These are phyloP conservation scores for Mucor saturninus DNA, from an alignment of 371 early-diverging fungal genomes.

Conservation along the genomic window DNA sequence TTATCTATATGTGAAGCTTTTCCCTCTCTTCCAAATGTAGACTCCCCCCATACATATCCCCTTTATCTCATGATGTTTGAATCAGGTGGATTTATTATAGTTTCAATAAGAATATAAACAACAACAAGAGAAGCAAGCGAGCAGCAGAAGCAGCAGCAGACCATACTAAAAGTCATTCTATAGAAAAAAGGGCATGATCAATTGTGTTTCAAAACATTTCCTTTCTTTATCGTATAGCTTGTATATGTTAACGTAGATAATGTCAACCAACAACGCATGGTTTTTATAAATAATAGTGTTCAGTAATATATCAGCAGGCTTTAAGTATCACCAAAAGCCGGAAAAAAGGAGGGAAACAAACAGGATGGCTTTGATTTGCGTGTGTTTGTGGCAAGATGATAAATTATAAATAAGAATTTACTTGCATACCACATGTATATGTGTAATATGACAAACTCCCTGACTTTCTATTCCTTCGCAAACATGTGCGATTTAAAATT, in stretches of 20 bases:
- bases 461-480: background rate
- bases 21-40: background rate
- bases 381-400: conserved; percentile 3
- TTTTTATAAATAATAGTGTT: background rate
- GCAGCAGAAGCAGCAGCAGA: conserved; percentile 24
- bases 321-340: background rate
- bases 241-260: background rate
- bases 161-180: conserved; percentile 26
- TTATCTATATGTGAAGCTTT: background rate
- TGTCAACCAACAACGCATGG: background rate
- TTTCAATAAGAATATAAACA: conserved; percentile 12
- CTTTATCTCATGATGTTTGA: conserved; percentile 9
- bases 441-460: conserved; percentile 1
- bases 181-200: conserved; percentile 3
- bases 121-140: conserved; percentile 7
- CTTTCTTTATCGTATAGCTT: background rate
- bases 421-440: conserved; percentile 2
- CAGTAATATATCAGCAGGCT: too few species aligned
- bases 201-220: conserved; percentile 4
- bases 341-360: too few species aligned
- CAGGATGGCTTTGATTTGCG: too few species aligned
- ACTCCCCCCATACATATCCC: conserved; percentile 1
- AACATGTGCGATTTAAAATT: background rate
- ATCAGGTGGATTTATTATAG: conserved; percentile 16
- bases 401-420: conserved; percentile 1